These are phyloP conservation scores for Hanseniaspora uvarum DNA, from an alignment of 1,139 yeast genomes.

Conservation along the genomic window DNA sequence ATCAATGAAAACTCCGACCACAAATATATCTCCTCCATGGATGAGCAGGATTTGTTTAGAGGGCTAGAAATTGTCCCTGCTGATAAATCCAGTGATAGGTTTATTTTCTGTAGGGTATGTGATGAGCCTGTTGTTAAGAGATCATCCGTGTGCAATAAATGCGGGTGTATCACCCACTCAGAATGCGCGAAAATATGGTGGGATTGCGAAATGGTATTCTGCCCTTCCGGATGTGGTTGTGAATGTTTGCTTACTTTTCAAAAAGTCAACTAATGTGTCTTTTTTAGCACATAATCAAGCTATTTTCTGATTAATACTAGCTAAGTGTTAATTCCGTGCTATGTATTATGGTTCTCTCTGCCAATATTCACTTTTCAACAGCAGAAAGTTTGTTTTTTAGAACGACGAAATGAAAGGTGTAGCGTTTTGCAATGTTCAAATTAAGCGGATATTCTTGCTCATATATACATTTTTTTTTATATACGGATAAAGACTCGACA, in stretches of 20 bases:
- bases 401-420: too few species aligned
- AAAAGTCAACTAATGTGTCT: background rate
- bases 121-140: slow-evolving; percentile 49
- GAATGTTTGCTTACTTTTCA: slow-evolving; percentile 35
- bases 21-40: slow-evolving; percentile 18
- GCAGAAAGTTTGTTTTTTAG: too few species aligned
- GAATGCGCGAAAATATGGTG: slow-evolving; percentile 80
- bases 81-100: slow-evolving; percentile 29
- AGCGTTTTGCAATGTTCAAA: background rate
- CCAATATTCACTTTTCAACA: too few species aligned
- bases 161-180: slow-evolving; percentile 73
- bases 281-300: too few species aligned
- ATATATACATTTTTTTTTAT: background rate
- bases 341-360: too few species aligned
- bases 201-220: slow-evolving; percentile 42
- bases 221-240: slow-evolving; percentile 92
- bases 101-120: slow-evolving; percentile 49
- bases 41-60: slow-evolving; percentile 29
- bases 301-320: too few species aligned
- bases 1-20: slow-evolving; percentile 31
- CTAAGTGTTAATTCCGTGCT: too few species aligned
- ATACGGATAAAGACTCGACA: background rate
- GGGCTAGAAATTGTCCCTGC: slow-evolving; percentile 22
- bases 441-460: background rate
- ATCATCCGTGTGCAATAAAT: slow-evolving; percentile 56